Conservation (phyloP, 495 filamentous ascomycete genomes). For the Schizothecium vesticola region DNA sequence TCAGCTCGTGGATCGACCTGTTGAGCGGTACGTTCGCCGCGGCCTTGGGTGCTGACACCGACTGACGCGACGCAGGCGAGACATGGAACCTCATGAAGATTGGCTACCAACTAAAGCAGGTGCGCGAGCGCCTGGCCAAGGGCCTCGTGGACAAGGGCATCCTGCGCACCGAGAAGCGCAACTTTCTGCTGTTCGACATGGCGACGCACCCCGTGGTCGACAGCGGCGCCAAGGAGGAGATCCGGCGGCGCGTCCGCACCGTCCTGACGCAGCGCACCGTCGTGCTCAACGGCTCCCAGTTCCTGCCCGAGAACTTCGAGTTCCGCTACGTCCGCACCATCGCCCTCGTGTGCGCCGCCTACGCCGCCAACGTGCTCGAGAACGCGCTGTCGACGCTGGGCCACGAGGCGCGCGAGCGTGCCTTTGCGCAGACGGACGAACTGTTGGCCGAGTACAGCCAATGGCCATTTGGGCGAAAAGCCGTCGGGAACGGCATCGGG, state of each 20-base stretch:
- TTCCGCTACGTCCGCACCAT: slow-evolving; percentile 89
- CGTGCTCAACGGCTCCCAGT: slow-evolving; percentile 73
- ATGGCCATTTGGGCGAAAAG: slow-evolving; percentile 84
- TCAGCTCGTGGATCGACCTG: slow-evolving; percentile 95
- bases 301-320: slow-evolving; percentile 89
- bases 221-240: slow-evolving; percentile 94
- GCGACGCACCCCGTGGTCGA: slow-evolving; percentile 98
- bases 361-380: slow-evolving; percentile 96
- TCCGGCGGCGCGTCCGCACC: slow-evolving; percentile 84
- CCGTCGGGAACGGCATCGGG: slow-evolving; percentile 76
- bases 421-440: slow-evolving; percentile 96
- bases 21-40: slow-evolving; percentile 72
- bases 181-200: slow-evolving; percentile 99
- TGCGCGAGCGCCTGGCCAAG: slow-evolving; percentile 93
- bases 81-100: slow-evolving; percentile 99
- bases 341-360: slow-evolving; percentile 94
- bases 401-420: slow-evolving; percentile 87
- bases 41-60: not conserved
- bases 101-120: slow-evolving; percentile 98
- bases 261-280: slow-evolving; percentile 91
- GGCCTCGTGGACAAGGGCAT: slow-evolving; percentile 99
- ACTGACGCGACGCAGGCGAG: slow-evolving; percentile 58
- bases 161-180: slow-evolving; percentile 95
- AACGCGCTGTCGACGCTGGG: slow-evolving; percentile 92
- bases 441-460: slow-evolving; percentile 92